Evolutionary conservation across 2,329 filamentous ascomycete species (phyloP).

Genomic region (Diplodia corticola): DNA sequence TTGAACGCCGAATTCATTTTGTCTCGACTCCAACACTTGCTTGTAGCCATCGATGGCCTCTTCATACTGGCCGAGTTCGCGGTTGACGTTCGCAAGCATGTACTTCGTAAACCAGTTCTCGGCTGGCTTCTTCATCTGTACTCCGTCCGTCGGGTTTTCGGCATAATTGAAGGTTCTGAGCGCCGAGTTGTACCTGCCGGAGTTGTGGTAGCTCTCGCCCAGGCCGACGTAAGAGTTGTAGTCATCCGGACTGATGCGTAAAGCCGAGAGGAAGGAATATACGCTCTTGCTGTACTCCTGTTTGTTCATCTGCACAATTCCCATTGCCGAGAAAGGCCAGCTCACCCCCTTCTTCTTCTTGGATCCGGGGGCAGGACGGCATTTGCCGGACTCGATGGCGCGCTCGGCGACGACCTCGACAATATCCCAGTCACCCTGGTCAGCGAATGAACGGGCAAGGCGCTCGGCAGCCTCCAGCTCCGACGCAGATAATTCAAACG

Average conservation of each 20-base stretch:
- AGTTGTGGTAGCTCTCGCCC: conserved; percentile 96
- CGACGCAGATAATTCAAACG: conserved; percentile 84
- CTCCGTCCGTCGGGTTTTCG: conserved; percentile 67
- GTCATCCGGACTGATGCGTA: conserved; percentile 79
- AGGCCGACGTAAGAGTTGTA: conserved; percentile 96
- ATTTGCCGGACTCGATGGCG: conserved; percentile 91
- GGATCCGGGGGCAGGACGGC: conserved; percentile 84
- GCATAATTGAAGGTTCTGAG: conserved; percentile 88
- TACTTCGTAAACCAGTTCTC: conserved; percentile 96
- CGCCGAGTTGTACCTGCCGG: conserved; percentile 89
- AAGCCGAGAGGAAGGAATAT: conserved; percentile 84
- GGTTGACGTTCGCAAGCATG: conserved; percentile 92
- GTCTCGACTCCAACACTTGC: conserved; percentile 66
- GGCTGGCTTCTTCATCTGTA: conserved; percentile 56
- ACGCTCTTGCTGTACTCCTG: conserved; percentile 88
- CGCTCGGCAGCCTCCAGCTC: conserved; percentile 87
- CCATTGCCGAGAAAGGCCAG: conserved; percentile 93
- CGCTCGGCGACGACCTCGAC: conserved; percentile 90
- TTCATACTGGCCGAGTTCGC: conserved; percentile 88
- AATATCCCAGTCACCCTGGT: conserved; percentile 91
- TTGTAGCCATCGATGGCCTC: conserved; percentile 77
- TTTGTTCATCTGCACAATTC: conserved; percentile 91
- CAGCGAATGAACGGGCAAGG: conserved; percentile 81
- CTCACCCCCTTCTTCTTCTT: conserved; percentile 92
- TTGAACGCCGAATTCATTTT: conserved; percentile 79